A percentile compares a stretch with the other conserved stretches of the same genome.
phyloP scores from a whole-genome alignment of 2,329 filamentous ascomycete species.

The Cladosporium sphaerospermum region DNA sequence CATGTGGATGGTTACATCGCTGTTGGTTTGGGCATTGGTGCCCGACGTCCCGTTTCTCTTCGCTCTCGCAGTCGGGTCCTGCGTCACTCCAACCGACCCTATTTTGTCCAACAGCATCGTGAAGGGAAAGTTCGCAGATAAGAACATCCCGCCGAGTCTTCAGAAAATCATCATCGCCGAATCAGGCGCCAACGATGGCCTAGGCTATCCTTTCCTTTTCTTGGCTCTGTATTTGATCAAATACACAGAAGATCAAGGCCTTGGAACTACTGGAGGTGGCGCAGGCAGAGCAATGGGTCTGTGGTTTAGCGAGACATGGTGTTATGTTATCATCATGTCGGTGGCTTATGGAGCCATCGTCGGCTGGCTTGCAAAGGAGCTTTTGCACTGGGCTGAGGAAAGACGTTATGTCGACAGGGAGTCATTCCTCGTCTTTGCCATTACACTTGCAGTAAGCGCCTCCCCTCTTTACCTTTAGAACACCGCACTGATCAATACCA shows the following conservation, averaged over 20 bases:
- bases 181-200: conserved; percentile 81
- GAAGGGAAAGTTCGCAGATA: conserved; percentile 87
- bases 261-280: conserved; percentile 54
- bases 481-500: conserved; percentile 20
- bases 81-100: conserved; percentile 88
- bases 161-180: conserved; percentile 64
- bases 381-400: conserved; percentile 79
- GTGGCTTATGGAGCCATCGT: conserved; percentile 69
- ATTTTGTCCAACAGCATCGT: conserved; percentile 84
- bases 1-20: conserved; percentile 81
- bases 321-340: conserved; percentile 74
- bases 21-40: conserved; percentile 71
- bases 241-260: conserved; percentile 57
- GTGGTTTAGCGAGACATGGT: conserved; percentile 84
- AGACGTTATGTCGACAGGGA: conserved; percentile 77
- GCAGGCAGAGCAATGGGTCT: conserved; percentile 62
- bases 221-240: conserved; percentile 78
- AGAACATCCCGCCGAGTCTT: conserved; percentile 74
- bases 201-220: conserved; percentile 85
- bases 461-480: not conserved
- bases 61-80: conserved; percentile 72
- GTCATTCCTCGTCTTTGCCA: conserved; percentile 80
- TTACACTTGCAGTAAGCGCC: conserved; percentile 64
- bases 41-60: conserved; percentile 68
- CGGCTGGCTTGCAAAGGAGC: conserved; percentile 73